Base-by-base conservation (phyloP, 2,329 filamentous ascomycete species). In the Cercospora janseana region DNA sequence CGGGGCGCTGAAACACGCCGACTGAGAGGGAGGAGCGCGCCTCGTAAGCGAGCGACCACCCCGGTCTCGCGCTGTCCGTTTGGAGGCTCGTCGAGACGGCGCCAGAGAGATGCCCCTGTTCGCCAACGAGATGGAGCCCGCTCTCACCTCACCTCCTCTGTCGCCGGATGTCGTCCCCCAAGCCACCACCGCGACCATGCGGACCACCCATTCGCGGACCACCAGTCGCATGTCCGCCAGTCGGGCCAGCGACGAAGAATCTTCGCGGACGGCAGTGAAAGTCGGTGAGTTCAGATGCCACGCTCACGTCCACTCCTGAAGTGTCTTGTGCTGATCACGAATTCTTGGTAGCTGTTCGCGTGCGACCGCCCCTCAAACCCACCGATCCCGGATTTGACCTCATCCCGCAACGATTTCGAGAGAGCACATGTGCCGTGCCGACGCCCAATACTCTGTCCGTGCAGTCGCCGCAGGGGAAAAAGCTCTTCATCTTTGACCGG, bases 401-500 rank as follows among this genome's bases (percentile, higher is more conserved):
- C 58, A 93, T 98, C 51, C 93, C 93, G 10, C 91, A 95, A 70
- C 84, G 93, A 64, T 98, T 98, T 66, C 92, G 95, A 70, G 83
- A 86, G 57, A 86, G 91, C 29, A 95, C 92, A 76, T 90, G 94
- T 56, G 90, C 96, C 59, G 88, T 92, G 53, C 90, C 86, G 8
- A 88, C 89, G 12, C 79, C 87, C 35, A 96, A 89, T 5, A 95
- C 81, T 66, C 75, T 98, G 41, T 79, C 88, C 18, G 89, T 98
- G 60, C 93, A 97, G 65, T 87, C 91, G 2, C 86, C 90, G 0
- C 90, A 95, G 66, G 93, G 92, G 42, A 87, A 87, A 65, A 97
- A 97, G 68, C 78, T 96, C 3, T 98, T 98, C 66, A 86, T 97
- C 15, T 98, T 98, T 67, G 93, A 98, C 71, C 85, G 90, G 55